These are phyloP conservation scores for Handroanthus guayacan DNA, from an alignment of 257 asterid genomes.

Conservation along the genomic window DNA sequence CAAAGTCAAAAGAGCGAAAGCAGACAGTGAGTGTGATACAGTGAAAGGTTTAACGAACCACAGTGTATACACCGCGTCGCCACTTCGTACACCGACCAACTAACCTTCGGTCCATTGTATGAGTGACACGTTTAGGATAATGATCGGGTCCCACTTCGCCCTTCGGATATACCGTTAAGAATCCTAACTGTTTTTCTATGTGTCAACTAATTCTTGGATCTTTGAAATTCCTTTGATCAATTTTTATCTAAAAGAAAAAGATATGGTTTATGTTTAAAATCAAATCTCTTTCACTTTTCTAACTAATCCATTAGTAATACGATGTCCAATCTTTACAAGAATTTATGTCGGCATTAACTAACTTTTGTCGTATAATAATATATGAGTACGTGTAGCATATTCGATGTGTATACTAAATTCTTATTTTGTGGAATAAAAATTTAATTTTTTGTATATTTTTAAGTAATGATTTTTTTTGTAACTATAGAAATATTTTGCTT, in stretches of 20 bases:
- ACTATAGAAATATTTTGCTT: no score
- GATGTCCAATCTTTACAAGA: neutral
- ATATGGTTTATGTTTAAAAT: conserved; percentile 26
- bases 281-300: conserved; percentile 22
- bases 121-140: conserved; percentile 25
- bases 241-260: neutral
- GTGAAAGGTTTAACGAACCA: neutral
- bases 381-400: no score
- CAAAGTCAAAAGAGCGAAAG: conserved; percentile 6
- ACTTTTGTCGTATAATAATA: neutral
- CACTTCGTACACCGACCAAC: conserved; percentile 31
- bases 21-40: conserved; percentile 8
- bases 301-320: neutral
- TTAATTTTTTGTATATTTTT: no score
- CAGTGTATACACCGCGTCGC: conserved; percentile 25
- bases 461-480: no score
- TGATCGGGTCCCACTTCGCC: conserved; percentile 26
- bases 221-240: neutral
- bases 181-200: conserved; percentile 32
- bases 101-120: neutral
- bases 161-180: conserved; percentile 1
- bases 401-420: no score
- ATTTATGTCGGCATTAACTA: neutral
- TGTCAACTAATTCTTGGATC: conserved; percentile 21
- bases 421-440: no score